Evolutionary conservation across 768 basidiomycete genomes (phyloP), one percentile per base, ranked within the genome.

Genomic region (Piloderma croceum): DNA sequence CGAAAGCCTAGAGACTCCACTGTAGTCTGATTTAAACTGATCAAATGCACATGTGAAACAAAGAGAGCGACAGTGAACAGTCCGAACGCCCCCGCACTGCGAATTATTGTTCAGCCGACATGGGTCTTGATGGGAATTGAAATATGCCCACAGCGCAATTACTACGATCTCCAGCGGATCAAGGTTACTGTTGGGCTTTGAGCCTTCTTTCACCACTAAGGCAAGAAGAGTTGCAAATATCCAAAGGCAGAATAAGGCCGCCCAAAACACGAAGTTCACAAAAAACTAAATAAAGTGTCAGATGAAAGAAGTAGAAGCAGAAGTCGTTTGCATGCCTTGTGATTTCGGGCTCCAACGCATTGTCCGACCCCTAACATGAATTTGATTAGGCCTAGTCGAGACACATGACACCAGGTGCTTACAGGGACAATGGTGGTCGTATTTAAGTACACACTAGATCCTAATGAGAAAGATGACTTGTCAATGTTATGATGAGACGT

Each of bases 381-480:
- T n/a, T n/a, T n/a, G n/a, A n/a, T n/a, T n/a, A n/a, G n/a, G n/a
- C n/a, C n/a, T n/a, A n/a, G 18, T 36, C 20, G 31, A 10, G 20
- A 38, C 15, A 13, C 3, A 41, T 34, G 11, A 31, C 39, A 41
- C 20, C 27, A 31, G 19, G 15, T 5, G 66, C 81, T 48, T 58
- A 87, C 86, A 91, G 36, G 89, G 89, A 62, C 89, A 92, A 54
- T 92, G 90, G 61, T 92, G 89, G 54, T 92, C 89, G 49, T 81
- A 91, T 57, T 78, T 83, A 34, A 92, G 57, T 5, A 91, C 69
- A 52, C 90, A 91, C 83, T 90, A 47, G 12, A 34, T n/a, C 32
- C n/a, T n/a, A n/a, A n/a, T n/a, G n/a, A n/a, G n/a, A n/a, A n/a
- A n/a, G n/a, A n/a, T n/a, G n/a, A n/a, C n/a, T n/a, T 5, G 13